Base-by-base conservation (phyloP, 176 grass and related monocot genomes). In the Eleusine indica region DNA sequence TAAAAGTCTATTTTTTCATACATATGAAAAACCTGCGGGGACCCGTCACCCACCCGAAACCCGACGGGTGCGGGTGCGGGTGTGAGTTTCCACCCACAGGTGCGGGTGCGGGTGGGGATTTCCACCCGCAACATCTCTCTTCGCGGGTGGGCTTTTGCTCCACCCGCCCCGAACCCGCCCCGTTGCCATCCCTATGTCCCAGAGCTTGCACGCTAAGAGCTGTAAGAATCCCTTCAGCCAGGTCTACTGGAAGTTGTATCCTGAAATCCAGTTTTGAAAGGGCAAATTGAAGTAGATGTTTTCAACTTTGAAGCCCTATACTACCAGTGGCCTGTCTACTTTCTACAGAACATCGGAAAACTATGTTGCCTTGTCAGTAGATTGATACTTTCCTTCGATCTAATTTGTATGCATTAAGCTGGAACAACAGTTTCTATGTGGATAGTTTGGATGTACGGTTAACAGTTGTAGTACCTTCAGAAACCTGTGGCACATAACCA, bases 211-310 rank as follows among this genome's bases (percentile, higher is more conserved):
- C 70, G 80, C 92, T 87, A 80, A 98, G 79, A 90, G 93, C 91
- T 82, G 89, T 90, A 60, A 98, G 93, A 75, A 89, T 92, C 78
- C 89, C 87, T 91, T 98, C 96, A 66, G 85, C 89, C 57, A 98
- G 73, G 61, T 98, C 96, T 77, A 93, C 67, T 66, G 96, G 96
- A 80, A 98, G 89, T 74, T 98, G 92, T 84, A 91, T 93, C 87
- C 96, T 98, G 88, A 29, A 82, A 73, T 69, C 22, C 58, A 64
- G 18, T 65, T 37, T 77, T 32, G 74, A 47, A 80, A 57, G 18
- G 41, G 22, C 15, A 43, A 13, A 56, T 41, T 69, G 79, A 43
- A 76, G 6, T 64, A 48, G 0, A 70, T 15, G 0, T 80, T 79
- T 79, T 28, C 22, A 79, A 60, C 17, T 75, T 64, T 16, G 0